Percentiles rank a stretch among this genome's conserved stretches.
Conservation (phyloP, 2,329 filamentous ascomycete genomes). For the Pseudogymnoascus sp. region DNA sequence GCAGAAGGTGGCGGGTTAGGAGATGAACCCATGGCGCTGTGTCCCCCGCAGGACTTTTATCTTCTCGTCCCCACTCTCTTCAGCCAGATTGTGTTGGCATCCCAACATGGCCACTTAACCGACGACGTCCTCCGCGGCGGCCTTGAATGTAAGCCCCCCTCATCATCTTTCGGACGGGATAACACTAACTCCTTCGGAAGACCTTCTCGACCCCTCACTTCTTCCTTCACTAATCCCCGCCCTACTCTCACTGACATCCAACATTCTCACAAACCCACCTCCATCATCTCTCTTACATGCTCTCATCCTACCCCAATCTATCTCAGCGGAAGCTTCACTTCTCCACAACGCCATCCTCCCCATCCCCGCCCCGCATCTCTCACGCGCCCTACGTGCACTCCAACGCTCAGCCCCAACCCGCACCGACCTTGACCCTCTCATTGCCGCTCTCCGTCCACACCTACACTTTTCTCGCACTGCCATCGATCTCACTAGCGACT, state of each 20-base stretch:
- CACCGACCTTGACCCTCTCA: conserved; percentile 62
- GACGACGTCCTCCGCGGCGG: conserved; percentile 67
- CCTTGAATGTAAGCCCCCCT: conserved; percentile 56
- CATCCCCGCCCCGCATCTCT: conserved; percentile 61
- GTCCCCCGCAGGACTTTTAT: conserved; percentile 77
- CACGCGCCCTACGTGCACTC: conserved; percentile 58
- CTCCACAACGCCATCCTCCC: conserved; percentile 67
- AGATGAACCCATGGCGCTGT: conserved; percentile 75
- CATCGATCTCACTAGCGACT: conserved; percentile 32
- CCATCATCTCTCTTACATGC: conserved; percentile 52
- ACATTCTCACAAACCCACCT: conserved; percentile 6
- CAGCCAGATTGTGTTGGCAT: conserved; percentile 65
- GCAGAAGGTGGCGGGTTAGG: conserved; percentile 65
- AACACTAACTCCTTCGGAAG: background rate
- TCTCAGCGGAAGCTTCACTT: conserved; percentile 60
- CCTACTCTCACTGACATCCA: conserved; percentile 62
- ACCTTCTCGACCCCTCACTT: conserved; percentile 9
- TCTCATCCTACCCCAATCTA: conserved; percentile 61
- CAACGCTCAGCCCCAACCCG: conserved; percentile 60
- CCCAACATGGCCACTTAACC: conserved; percentile 55
- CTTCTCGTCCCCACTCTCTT: conserved; percentile 70
- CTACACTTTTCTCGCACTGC: conserved; percentile 45
- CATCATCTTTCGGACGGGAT: background rate
- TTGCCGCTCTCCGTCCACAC: conserved; percentile 56
- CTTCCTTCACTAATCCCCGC: conserved; percentile 71